Percentiles rank a stretch among this genome's conserved stretches.
phyloP scores from a whole-genome alignment of 805 yeast genomes.

The Lipomyces orientalis region DNA sequence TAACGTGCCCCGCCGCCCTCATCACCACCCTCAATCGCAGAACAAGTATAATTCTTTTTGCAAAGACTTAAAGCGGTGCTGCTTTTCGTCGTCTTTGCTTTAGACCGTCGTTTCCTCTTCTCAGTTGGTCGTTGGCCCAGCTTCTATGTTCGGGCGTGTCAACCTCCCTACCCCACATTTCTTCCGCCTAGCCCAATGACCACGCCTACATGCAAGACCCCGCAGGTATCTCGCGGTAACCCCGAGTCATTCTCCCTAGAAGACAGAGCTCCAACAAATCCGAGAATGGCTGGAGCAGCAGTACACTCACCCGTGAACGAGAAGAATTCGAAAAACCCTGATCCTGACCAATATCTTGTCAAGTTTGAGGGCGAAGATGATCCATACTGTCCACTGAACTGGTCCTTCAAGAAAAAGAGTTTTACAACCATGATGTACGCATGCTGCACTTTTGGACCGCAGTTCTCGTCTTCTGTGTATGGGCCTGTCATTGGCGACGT shows the following conservation, averaged over 20 bases:
- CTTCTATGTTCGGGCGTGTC: not conserved
- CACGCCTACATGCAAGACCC: not conserved
- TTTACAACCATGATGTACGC: conserved; percentile 34
- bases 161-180: not conserved
- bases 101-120: not conserved
- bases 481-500: conserved; percentile 26
- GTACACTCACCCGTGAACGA: not conserved
- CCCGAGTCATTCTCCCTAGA: not conserved
- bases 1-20: no score
- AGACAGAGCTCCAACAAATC: not conserved
- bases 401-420: conserved; percentile 28
- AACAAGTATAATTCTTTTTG: not conserved
- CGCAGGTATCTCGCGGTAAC: not conserved
- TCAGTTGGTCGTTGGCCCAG: not conserved
- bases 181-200: not conserved
- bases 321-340: not conserved
- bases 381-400: conserved; percentile 34
- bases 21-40: conserved; percentile 35
- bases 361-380: conserved; percentile 41
- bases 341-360: conserved; percentile 30
- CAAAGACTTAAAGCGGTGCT: not conserved
- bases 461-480: conserved; percentile 32
- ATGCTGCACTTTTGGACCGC: conserved; percentile 36
- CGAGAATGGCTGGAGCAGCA: not conserved
- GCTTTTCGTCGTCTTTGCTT: not conserved